phyloP scores from a whole-genome alignment of 177 flowering plant species.

The Vitis hybrid region DNA sequence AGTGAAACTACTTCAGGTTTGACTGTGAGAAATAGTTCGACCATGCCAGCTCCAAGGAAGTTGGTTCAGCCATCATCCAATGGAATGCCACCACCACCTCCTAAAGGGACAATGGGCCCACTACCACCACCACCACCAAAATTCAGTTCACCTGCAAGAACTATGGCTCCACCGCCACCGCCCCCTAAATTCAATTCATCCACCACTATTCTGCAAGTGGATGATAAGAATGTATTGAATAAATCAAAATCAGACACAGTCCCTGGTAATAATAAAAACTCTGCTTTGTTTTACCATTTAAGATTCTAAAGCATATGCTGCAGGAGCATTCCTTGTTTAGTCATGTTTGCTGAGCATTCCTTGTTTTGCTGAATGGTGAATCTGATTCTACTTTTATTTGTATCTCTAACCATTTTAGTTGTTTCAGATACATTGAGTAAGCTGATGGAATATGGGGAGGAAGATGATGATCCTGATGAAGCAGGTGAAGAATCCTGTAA shows the following conservation, averaged over 20 bases:
- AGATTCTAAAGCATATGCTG: background rate
- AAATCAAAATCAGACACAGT: slow-evolving; percentile 37
- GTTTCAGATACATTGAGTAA: slow-evolving; percentile 70
- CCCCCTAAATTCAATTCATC: slow-evolving; percentile 33
- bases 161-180: slow-evolving; percentile 22
- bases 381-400: background rate
- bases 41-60: slow-evolving; percentile 68
- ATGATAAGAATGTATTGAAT: slow-evolving; percentile 15
- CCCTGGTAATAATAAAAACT: slow-evolving; percentile 47
- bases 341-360: background rate
- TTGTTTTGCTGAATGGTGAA: background rate
- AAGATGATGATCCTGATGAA: slow-evolving; percentile 71
- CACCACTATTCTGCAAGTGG: slow-evolving; percentile 7
- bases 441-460: slow-evolving; percentile 92
- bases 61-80: slow-evolving; percentile 37
- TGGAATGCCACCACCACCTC: slow-evolving; percentile 61
- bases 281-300: background rate
- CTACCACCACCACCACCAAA: slow-evolving; percentile 20
- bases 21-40: slow-evolving; percentile 40
- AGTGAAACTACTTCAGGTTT: slow-evolving; percentile 29
- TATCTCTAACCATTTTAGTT: background rate
- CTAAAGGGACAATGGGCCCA: slow-evolving; percentile 43
- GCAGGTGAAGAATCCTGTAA: slow-evolving; percentile 19
- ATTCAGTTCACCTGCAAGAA: slow-evolving; percentile 33
- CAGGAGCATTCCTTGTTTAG: background rate